Percentiles rank a stretch among this genome's conserved stretches.
Evolutionary conservation across 139 green algal species (phyloP).

Genomic region (Nannochloris sp.): DNA sequence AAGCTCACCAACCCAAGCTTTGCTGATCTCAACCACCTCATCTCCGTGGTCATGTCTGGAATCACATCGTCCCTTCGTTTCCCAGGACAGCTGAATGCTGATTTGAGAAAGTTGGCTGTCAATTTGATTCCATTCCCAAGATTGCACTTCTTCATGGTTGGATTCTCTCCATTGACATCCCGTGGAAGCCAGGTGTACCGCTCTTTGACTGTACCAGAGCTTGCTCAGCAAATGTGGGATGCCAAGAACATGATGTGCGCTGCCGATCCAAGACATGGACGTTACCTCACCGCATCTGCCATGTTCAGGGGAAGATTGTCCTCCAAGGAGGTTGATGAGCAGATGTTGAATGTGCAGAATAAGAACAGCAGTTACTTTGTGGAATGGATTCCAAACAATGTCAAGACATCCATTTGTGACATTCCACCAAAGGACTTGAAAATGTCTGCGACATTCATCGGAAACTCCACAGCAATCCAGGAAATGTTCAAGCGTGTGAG

Average conservation of each 20-base stretch:
- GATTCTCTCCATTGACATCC: conserved; percentile 86
- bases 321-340: conserved; percentile 84
- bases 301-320: conserved; percentile 78
- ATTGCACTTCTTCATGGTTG: conserved; percentile 94
- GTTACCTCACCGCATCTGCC: conserved; percentile 87
- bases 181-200: conserved; percentile 89
- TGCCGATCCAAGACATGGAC: conserved; percentile 87
- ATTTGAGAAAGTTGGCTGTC: conserved; percentile 85
- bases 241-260: conserved; percentile 99
- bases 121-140: conserved; percentile 92
- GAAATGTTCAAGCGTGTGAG: conserved; percentile 80
- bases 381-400: conserved; percentile 99
- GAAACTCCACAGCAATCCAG: conserved; percentile 93
- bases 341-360: conserved; percentile 90
- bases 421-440: conserved; percentile 93
- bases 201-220: conserved; percentile 79
- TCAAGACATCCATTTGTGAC: conserved; percentile 93
- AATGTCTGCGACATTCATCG: conserved; percentile 92
- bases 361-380: conserved; percentile 81
- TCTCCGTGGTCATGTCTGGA: conserved; percentile 81
- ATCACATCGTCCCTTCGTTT: conserved; percentile 94
- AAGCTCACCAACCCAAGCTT: conserved; percentile 94
- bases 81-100: conserved; percentile 86
- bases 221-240: conserved; percentile 96
- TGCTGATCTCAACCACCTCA: conserved; percentile 87